Evolutionary conservation across 768 basidiomycete species (phyloP).

Genomic region (Russula foetens): DNA sequence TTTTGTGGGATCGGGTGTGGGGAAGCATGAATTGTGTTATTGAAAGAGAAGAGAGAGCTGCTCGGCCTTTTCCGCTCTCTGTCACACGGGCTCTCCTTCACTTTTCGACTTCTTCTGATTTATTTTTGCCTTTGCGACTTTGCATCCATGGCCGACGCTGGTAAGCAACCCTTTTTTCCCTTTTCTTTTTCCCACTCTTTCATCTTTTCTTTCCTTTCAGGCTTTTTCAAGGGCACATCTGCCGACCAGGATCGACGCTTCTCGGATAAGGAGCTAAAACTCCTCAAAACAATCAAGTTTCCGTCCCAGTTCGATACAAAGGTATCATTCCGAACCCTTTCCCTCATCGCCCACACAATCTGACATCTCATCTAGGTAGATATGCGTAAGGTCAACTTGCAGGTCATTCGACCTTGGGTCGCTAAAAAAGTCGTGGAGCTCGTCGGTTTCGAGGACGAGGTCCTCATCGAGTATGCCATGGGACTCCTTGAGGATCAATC

Average conservation of each 20-base stretch:
- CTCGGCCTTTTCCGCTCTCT: background rate
- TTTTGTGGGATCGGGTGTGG: too few relatives aligned
- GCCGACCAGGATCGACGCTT: slow-evolving; percentile 90
- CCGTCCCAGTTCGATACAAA: slow-evolving; percentile 85
- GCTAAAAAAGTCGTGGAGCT: slow-evolving; percentile 87
- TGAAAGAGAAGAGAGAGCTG: background rate
- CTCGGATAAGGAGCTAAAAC: slow-evolving; percentile 88
- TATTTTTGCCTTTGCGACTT: background rate
- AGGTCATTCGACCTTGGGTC: slow-evolving; percentile 92
- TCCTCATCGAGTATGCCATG: slow-evolving; percentile 95
- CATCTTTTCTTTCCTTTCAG: slow-evolving; percentile 23
- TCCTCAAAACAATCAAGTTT: slow-evolving; percentile 86
- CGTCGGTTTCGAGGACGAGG: slow-evolving; percentile 92
- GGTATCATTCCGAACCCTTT: slow-evolving; percentile 30
- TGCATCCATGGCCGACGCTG: slow-evolving; percentile 20
- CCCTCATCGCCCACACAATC: too few relatives aligned
- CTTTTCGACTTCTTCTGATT: too few relatives aligned
- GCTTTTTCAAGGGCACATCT: slow-evolving; percentile 87
- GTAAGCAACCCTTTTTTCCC: slow-evolving; percentile 7
- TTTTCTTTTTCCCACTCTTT: background rate
- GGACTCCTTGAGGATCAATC: slow-evolving; percentile 83
- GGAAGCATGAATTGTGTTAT: background rate
- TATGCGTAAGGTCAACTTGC: slow-evolving; percentile 89
- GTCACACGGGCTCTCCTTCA: too few relatives aligned
- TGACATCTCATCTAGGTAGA: slow-evolving; percentile 53